Conservation (phyloP, 2,329 filamentous ascomycete species). For the Fusarium bulbicola region DNA sequence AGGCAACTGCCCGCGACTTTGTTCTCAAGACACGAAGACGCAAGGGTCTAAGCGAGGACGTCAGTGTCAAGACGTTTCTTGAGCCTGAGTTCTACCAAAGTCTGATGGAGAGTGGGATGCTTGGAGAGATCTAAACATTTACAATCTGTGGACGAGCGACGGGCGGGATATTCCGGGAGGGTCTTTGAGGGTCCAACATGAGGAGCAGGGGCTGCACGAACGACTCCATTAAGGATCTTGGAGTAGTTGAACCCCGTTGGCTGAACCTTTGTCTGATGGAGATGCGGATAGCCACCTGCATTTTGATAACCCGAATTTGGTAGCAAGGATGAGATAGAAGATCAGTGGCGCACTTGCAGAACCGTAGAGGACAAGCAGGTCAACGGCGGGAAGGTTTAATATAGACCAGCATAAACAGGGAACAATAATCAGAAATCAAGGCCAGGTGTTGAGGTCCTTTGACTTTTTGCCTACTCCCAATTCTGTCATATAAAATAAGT, state of each 20-base stretch:
- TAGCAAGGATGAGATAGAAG: slow-evolving; percentile 24
- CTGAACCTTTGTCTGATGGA: slow-evolving; percentile 25
- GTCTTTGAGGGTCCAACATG: not conserved
- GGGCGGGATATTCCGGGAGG: slow-evolving; percentile 2
- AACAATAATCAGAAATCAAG: slow-evolving; percentile 24
- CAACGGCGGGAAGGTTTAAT: slow-evolving; percentile 12
- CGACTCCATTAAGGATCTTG: slow-evolving; percentile 12
- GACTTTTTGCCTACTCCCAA: slow-evolving; percentile 1
- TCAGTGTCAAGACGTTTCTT: slow-evolving; percentile 94
- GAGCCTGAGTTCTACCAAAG: slow-evolving; percentile 93
- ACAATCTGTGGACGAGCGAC: not conserved
- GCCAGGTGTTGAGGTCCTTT: slow-evolving; percentile 6
- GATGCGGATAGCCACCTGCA: slow-evolving; percentile 18
- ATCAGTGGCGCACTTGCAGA: slow-evolving; percentile 11
- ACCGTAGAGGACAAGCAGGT: slow-evolving; percentile 4
- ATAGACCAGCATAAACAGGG: slow-evolving; percentile 23
- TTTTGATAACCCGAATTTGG: slow-evolving; percentile 29
- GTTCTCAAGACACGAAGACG: slow-evolving; percentile 93
- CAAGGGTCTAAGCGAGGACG: slow-evolving; percentile 95
- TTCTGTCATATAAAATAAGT: slow-evolving; percentile 11
- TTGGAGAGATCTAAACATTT: slow-evolving; percentile 63
- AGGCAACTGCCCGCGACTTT: slow-evolving; percentile 93
- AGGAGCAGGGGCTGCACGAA: slow-evolving; percentile 18
- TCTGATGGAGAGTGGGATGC: slow-evolving; percentile 86
- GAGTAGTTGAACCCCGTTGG: slow-evolving; percentile 18